Evolutionary conservation across 2,329 filamentous ascomycete species (phyloP).

Genomic region (Colletotrichum shisoi): DNA sequence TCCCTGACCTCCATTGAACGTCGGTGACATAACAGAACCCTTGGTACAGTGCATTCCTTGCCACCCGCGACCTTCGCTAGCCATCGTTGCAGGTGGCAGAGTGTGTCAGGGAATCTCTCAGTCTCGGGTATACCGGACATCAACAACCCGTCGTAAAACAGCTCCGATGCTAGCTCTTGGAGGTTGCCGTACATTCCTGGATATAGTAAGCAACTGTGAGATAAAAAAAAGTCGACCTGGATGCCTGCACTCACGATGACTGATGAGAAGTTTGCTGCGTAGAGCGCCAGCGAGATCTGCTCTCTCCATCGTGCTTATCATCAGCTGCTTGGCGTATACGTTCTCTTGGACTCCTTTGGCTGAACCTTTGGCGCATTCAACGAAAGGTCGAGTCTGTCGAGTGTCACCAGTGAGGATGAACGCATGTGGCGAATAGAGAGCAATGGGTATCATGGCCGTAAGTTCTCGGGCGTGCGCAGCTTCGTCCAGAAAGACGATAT

Average conservation of each 20-base stretch:
- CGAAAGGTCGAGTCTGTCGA: conserved; percentile 56
- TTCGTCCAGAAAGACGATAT: conserved; percentile 87
- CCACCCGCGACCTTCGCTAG: conserved; percentile 44
- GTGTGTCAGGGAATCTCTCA: conserved; percentile 44
- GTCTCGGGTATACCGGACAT: conserved; percentile 44
- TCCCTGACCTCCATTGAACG: conserved; percentile 44
- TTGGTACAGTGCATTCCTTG: conserved; percentile 46
- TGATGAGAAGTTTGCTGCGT: conserved; percentile 48
- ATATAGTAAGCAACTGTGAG: background rate
- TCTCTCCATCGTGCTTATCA: conserved; percentile 52
- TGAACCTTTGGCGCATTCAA: conserved; percentile 43
- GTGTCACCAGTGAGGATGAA: conserved; percentile 59
- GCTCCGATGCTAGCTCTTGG: conserved; percentile 51
- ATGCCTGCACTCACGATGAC: conserved; percentile 45
- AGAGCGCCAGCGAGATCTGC: conserved; percentile 47
- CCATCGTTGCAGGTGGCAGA: conserved; percentile 45
- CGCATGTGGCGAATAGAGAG: conserved; percentile 52
- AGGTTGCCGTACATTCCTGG: conserved; percentile 48
- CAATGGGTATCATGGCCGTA: conserved; percentile 56
- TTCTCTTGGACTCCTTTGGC: conserved; percentile 1
- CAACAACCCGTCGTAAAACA: conserved; percentile 55
- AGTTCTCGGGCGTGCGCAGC: conserved; percentile 57
- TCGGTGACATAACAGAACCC: conserved; percentile 48
- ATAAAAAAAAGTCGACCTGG: background rate
- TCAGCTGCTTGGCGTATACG: conserved; percentile 32